A percentile compares a stretch with the other conserved stretches of the same genome.
Conservation (phyloP, 495 filamentous ascomycete genomes). For the Haplographium delicatum region DNA sequence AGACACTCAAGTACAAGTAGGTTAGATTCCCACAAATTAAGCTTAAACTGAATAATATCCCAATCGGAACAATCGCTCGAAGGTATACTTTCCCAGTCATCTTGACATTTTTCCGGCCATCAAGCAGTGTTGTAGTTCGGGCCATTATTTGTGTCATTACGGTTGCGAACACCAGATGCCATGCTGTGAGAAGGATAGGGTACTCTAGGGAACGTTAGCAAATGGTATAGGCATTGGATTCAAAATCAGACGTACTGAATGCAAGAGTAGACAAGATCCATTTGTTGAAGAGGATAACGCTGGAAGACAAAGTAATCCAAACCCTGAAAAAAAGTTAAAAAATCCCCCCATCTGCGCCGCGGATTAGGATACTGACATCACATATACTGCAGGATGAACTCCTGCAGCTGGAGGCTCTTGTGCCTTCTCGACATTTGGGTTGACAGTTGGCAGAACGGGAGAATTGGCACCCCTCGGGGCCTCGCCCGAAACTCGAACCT, state of each 20-base stretch:
- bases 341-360: neutral
- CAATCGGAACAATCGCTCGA: constrained; percentile 87
- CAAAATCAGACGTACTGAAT: constrained; percentile 45
- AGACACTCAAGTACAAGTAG: constrained; percentile 86
- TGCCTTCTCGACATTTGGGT: constrained; percentile 65
- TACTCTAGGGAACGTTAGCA: constrained; percentile 40
- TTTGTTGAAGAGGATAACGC: constrained; percentile 98
- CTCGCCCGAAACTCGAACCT: constrained; percentile 74
- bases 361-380: constrained; percentile 57
- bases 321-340: constrained; percentile 41
- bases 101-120: constrained; percentile 84
- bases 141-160: constrained; percentile 87
- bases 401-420: constrained; percentile 52
- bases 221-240: constrained; percentile 8
- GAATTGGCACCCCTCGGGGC: constrained; percentile 50
- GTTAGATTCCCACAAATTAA: constrained; percentile 93
- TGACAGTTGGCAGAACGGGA: constrained; percentile 73
- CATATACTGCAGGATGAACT: constrained; percentile 84
- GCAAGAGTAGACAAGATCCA: constrained; percentile 79
- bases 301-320: constrained; percentile 90
- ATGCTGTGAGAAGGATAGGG: constrained; percentile 81
- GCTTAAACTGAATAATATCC: constrained; percentile 86
- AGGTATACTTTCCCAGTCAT: constrained; percentile 92
- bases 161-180: constrained; percentile 85
- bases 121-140: constrained; percentile 75